phyloP scores from a whole-genome alignment of 1,284 basidiomycete genomes.

The Mycena sp. region DNA sequence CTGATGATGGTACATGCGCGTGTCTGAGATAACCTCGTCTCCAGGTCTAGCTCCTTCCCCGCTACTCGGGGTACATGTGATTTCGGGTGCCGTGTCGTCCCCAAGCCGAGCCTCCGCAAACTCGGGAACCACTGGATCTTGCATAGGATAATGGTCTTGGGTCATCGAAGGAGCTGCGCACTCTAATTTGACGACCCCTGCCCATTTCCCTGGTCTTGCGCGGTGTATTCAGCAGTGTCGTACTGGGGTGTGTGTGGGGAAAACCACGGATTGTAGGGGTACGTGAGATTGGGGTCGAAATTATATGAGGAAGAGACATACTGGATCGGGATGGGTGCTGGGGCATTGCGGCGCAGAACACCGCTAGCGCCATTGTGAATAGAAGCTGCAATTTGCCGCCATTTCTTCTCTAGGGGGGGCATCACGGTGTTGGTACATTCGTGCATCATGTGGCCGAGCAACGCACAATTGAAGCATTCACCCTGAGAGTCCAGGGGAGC shows the following conservation, averaged over 20 bases:
- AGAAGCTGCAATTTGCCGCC: neutral
- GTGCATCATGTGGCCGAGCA: neutral
- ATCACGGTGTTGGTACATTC: neutral
- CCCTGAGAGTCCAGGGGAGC: neutral
- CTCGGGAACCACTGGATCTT: slow-evolving; percentile 13
- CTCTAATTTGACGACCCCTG: slow-evolving; percentile 19
- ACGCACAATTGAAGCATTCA: slow-evolving; percentile 8
- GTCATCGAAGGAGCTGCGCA: neutral
- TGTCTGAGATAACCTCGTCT: too few relatives aligned
- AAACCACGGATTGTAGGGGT: neutral
- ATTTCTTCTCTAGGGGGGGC: neutral
- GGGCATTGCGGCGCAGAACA: neutral
- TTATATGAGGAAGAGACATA: neutral
- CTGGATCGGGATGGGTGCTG: neutral
- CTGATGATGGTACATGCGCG: neutral
- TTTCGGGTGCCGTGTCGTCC: too few relatives aligned
- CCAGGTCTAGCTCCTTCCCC: too few relatives aligned
- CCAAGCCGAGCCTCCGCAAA: neutral
- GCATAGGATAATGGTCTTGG: neutral
- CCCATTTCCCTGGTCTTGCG: slow-evolving; percentile 13
- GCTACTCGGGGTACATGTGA: too few relatives aligned
- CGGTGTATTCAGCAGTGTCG: neutral
- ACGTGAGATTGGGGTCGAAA: neutral
- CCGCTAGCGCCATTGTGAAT: neutral
- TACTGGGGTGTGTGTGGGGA: neutral